Base-by-base conservation (phyloP, 75 land plant species). In the Cryptomeria japonica region DNA sequence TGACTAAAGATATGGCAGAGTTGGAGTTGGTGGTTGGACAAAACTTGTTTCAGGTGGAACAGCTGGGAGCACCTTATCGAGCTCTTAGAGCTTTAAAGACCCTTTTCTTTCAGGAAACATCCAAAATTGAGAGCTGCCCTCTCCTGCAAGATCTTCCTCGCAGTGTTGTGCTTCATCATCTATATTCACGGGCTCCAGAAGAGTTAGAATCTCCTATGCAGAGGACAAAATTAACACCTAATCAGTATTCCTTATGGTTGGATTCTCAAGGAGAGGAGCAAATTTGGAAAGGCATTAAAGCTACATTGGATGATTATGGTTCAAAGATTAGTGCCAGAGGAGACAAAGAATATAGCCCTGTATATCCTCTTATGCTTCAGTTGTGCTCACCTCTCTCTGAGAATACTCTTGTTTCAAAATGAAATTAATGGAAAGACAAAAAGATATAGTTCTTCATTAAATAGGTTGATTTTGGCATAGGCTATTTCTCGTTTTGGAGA, bases 1-100 rank as follows among this genome's bases (percentile, higher is more conserved):
- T 98, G 94, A 95, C 97, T 28, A 91, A 94, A 68, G 99, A 98
- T 89, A 98, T 98, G 97, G 96, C 99, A 77, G 99, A 98, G 87
- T 91, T 98, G 83, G 99, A 98, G 88, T 89, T 98, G 70, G 95
- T 97, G n/a, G 96, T 98, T 13, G 99, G 96, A 18, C 99, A 98
- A 84, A 98, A 92, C 76, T 80, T 98, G 73, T 98, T 96, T 90
- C 99, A 97, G 8, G 95, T 98, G 0, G 99, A 98, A 90, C 99
- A 98, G 90, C 93, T 98, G 19, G 97, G 99, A 85, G 93, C 93
- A 41, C 96, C 99, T 58, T 98, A 97, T 46, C 94, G 99, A 22
- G 99, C 99, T 38, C 95, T 98, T 58, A 89, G 99, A 58, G 97
- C 99, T 49, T 95, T 98, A 83, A 91, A 95, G 76, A 96, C 97